A percentile compares a stretch with the other conserved stretches of the same genome.
phyloP scores from a whole-genome alignment of 257 asterid genomes.

The Coffea eugenioides region DNA sequence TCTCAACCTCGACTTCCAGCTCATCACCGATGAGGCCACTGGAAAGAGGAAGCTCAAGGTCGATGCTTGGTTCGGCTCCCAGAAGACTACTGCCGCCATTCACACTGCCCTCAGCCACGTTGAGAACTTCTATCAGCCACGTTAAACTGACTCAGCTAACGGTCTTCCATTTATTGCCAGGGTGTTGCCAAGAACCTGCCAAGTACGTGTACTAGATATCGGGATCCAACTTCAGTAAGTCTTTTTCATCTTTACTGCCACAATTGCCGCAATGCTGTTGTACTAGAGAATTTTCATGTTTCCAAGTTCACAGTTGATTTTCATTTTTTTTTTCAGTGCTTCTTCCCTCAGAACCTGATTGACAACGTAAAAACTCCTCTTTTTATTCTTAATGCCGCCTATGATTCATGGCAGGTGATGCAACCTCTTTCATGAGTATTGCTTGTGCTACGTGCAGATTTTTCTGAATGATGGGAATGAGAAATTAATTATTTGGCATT shows the following conservation, averaged over 20 bases:
- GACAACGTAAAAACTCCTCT: constrained; percentile 67
- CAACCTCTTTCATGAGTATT: not conserved
- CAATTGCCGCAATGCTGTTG: not conserved
- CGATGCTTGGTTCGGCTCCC: no score
- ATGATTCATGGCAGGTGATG: constrained; percentile 97
- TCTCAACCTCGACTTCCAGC: no score
- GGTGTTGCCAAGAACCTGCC: constrained; percentile 51
- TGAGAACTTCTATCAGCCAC: not conserved
- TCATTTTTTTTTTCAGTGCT: constrained; percentile 53
- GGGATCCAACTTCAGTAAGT: constrained; percentile 66
- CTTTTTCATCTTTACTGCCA: constrained; percentile 1
- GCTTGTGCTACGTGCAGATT: not conserved
- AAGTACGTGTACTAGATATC: constrained; percentile 46
- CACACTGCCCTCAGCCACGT: not conserved
- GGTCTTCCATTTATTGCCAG: constrained; percentile 26
- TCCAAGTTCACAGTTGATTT: not conserved
- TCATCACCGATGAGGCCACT: no score
- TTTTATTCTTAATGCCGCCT: constrained; percentile 86
- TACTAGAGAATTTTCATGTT: not conserved
- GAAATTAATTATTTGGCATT: not conserved
- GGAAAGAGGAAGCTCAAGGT: no score
- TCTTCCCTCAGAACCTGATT: constrained; percentile 87
- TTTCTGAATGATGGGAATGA: not conserved
- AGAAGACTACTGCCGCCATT: no score
- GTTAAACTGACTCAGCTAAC: not conserved